Evolutionary conservation across 208 protist species (phyloP).

Genomic region (Trypanosoma lewisi): DNA sequence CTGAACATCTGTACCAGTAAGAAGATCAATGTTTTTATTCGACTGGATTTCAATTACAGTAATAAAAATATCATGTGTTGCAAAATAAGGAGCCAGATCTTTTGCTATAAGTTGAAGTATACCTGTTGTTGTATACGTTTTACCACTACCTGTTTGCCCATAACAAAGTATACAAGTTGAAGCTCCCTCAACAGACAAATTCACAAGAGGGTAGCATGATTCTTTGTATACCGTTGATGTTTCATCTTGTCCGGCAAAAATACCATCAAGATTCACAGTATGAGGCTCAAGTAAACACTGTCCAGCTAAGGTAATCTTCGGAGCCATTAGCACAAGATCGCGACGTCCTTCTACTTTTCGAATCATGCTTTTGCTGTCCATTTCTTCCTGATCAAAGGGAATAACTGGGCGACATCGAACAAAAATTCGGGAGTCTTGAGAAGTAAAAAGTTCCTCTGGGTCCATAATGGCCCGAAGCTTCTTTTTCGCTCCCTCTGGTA

Average conservation of each 20-base stretch:
- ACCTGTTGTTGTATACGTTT: conserved; percentile 86
- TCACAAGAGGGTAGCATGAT: conserved; percentile 76
- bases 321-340: conserved; percentile 82
- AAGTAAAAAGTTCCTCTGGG: conserved; percentile 76
- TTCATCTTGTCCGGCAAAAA: conserved; percentile 65
- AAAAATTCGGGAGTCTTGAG: conserved; percentile 86
- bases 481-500: conserved; percentile 42
- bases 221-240: conserved; percentile 73
- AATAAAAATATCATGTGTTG: conserved; percentile 65
- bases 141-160: conserved; percentile 91
- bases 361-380: conserved; percentile 71
- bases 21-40: conserved; percentile 73
- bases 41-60: conserved; percentile 85
- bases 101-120: conserved; percentile 64
- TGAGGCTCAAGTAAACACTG: conserved; percentile 75
- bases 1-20: conserved; percentile 76
- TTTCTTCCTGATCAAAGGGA: conserved; percentile 69
- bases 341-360: conserved; percentile 71
- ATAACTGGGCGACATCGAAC: conserved; percentile 81
- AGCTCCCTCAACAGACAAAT: conserved; percentile 75
- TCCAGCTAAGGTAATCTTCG: conserved; percentile 81
- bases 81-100: conserved; percentile 60
- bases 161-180: conserved; percentile 89
- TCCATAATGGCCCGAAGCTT: conserved; percentile 59
- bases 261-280: conserved; percentile 72